Evolutionary conservation across 208 protist genomes (phyloP).

Genomic region (Trypanosomatidae sp.): DNA sequence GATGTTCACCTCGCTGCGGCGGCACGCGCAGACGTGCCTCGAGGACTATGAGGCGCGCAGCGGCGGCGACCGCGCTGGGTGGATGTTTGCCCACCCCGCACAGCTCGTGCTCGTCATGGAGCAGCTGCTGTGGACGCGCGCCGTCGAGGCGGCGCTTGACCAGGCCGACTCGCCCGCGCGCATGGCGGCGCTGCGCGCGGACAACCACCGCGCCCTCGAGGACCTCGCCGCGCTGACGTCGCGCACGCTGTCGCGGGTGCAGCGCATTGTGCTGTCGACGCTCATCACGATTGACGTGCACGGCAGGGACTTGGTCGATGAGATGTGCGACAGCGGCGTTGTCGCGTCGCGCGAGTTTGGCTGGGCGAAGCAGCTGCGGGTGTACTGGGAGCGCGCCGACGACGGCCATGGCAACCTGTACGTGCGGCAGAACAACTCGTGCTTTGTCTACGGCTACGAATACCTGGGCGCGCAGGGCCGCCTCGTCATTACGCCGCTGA

Average conservation of each 20-base stretch:
- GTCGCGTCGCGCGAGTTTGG: conserved; percentile 85
- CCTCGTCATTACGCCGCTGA: conserved; percentile 97
- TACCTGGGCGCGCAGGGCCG: conserved; percentile 94
- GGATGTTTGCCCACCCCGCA: conserved; percentile 90
- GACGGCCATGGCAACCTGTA: conserved; percentile 90
- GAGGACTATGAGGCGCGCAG: conserved; percentile 75
- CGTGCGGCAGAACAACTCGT: conserved; percentile 92
- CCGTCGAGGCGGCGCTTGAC: conserved; percentile 87
- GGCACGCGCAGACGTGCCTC: conserved; percentile 77
- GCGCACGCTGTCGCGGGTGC: conserved; percentile 74
- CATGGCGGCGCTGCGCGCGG: conserved; percentile 64
- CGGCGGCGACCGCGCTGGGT: conserved; percentile 49
- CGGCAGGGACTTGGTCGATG: conserved; percentile 91
- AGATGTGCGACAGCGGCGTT: conserved; percentile 88
- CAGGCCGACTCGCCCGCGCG: conserved; percentile 42
- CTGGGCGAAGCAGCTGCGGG: conserved; percentile 96
- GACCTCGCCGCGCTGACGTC: conserved; percentile 87
- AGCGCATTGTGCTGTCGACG: conserved; percentile 90
- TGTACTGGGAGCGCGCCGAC: conserved; percentile 94
- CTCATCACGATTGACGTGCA: conserved; percentile 98
- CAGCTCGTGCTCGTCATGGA: conserved; percentile 92
- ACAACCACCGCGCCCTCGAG: conserved; percentile 76
- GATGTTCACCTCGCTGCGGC: conserved; percentile 89
- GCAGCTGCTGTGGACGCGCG: conserved; percentile 91
- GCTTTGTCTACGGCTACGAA: conserved; percentile 96